Evolutionary conservation across 306 rosid genomes (phyloP).

Genomic region (Prunus davidiana): DNA sequence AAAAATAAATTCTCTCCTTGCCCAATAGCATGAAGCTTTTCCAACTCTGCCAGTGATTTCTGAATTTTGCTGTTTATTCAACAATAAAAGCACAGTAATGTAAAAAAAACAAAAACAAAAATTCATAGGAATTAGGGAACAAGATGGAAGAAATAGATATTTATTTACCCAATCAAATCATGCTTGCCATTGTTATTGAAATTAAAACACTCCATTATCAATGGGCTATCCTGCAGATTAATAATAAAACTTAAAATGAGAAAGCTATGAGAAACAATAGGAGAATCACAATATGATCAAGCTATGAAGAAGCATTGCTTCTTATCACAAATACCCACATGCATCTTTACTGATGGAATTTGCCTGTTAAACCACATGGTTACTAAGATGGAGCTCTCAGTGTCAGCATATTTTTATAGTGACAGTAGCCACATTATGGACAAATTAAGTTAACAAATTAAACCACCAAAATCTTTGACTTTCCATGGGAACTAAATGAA

Average conservation of each 20-base stretch:
- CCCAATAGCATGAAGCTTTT: constrained; percentile 64
- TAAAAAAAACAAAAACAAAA: background rate
- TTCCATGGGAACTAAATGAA: constrained; percentile 4
- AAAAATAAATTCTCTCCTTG: constrained; percentile 60
- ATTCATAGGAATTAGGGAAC: constrained; percentile 12
- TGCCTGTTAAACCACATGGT: background rate
- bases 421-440: constrained; percentile 9
- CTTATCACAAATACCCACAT: background rate
- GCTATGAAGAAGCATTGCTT: background rate
- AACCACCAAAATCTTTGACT: constrained; percentile 13
- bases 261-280: constrained; percentile 16
- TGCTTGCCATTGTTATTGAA: constrained; percentile 90
- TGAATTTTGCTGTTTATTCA: constrained; percentile 70
- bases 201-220: constrained; percentile 85
- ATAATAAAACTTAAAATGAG: constrained; percentile 34
- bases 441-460: background rate
- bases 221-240: constrained; percentile 71
- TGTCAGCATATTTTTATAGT: constrained; percentile 11
- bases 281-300: constrained; percentile 23
- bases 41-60: constrained; percentile 77
- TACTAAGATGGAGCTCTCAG: constrained; percentile 3
- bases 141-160: constrained; percentile 20
- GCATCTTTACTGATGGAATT: background rate
- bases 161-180: constrained; percentile 89
- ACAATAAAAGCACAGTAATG: constrained; percentile 9